Base-by-base conservation (phyloP, 2,329 filamentous ascomycete genomes). In the Aspergillus udagawae region DNA sequence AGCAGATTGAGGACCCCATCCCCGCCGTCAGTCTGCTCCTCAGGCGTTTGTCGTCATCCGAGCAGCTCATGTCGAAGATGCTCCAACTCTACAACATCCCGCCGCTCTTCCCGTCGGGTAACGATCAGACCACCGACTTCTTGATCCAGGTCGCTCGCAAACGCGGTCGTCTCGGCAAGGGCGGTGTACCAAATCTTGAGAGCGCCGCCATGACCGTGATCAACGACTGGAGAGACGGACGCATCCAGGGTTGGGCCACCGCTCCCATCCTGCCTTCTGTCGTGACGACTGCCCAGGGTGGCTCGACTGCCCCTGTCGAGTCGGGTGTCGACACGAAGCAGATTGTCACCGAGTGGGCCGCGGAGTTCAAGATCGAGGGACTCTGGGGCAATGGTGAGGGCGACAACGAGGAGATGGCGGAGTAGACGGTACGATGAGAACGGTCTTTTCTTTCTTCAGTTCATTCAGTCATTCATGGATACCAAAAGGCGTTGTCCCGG, bases 151-250 rank as follows among this genome's bases (percentile, higher is more conserved):
- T 99, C 12, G 94, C 94, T 4, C 85, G 94, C 68, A 97, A 96
- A 80, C 85, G 94, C 59, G 94, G 94, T 53, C 83, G 94, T 56
- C 81, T 99, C 17, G 91, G 93, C 52, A 88, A 89, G 65, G 92
- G 93, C 21, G 94, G 94, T 60, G 83, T 97, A 17, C 94, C 94
- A 47, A 99, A 97, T 75, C 75, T 97, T 58, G 82, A 86, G 64
- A 87, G 89, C 54, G 93, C 94, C 7, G 94, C 93, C 61, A 93
- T 94, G 83, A 89, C 91, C 0, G 92, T 99, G 55, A 86, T 99
- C 57, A 94, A 87, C n/a, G 94, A 99, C 79, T 96, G 94, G 91
- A 85, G 94, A 65, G 93, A 97, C 72, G 93, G 92, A 27, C 86
- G 94, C 53, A 95, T 99, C 67, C 91, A 95, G 76, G 92, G 92